Percentiles rank a stretch among this genome's conserved stretches.
Conservation (phyloP, 352 stramenopile species). For the Globisporangium canariense region DNA sequence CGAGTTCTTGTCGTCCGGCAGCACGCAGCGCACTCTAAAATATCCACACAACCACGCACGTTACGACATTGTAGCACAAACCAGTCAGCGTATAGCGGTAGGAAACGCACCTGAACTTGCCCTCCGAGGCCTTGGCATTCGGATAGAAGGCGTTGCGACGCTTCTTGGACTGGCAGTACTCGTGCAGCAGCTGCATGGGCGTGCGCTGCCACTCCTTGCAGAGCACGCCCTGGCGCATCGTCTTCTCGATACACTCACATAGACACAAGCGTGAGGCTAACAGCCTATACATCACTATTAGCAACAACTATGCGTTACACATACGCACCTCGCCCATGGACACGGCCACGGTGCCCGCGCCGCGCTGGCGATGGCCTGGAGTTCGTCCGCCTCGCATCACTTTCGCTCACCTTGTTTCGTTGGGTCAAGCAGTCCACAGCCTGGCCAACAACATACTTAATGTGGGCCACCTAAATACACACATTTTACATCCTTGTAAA, state of each 20-base stretch:
- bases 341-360: constrained; percentile 84
- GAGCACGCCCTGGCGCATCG: constrained; percentile 76
- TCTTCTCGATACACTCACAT: constrained; percentile 19
- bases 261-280: not conserved
- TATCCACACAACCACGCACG: constrained; percentile 2
- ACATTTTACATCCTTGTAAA: not conserved
- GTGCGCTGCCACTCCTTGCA: constrained; percentile 94
- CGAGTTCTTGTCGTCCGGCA: constrained; percentile 92
- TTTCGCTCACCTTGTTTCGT: constrained; percentile 8
- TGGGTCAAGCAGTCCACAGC: not conserved
- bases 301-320: not conserved
- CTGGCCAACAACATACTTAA: not conserved
- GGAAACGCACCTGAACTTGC: constrained; percentile 24
- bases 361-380: constrained; percentile 80
- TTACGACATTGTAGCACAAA: not conserved
- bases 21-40: constrained; percentile 67
- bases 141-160: constrained; percentile 71
- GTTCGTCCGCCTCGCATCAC: constrained; percentile 12
- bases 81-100: not conserved
- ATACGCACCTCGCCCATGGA: constrained; percentile 64
- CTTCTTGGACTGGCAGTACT: constrained; percentile 94
- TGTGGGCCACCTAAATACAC: not conserved
- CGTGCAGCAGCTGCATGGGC: constrained; percentile 91
- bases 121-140: constrained; percentile 37
- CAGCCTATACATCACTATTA: not conserved